A percentile compares a stretch with the other conserved stretches of the same genome.
These are phyloP conservation scores for Fusarium sacchari DNA, from an alignment of 2,329 filamentous ascomycete species.

Conservation along the genomic window DNA sequence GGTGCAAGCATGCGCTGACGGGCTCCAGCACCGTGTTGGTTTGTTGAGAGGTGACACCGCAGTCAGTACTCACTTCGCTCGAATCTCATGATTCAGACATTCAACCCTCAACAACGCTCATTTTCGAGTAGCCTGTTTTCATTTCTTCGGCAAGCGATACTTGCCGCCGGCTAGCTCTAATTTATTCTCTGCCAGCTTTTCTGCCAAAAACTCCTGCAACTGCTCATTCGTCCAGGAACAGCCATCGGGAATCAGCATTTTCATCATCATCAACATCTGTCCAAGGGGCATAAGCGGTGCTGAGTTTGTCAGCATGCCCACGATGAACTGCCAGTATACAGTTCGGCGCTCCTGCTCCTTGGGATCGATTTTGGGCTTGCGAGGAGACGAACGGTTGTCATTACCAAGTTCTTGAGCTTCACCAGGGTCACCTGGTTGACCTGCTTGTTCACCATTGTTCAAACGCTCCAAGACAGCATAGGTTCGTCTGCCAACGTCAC, in stretches of 20 bases:
- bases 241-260: slow-evolving; percentile 87
- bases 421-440: slow-evolving; percentile 47
- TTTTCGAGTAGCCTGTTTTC: slow-evolving; percentile 15
- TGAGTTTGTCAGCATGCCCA: slow-evolving; percentile 95
- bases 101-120: background rate
- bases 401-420: slow-evolving; percentile 38
- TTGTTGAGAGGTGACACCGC: slow-evolving; percentile 24
- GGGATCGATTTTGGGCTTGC: slow-evolving; percentile 67
- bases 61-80: slow-evolving; percentile 19
- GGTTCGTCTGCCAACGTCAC: slow-evolving; percentile 61
- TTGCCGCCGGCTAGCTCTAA: slow-evolving; percentile 76
- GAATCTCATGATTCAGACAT: slow-evolving; percentile 9
- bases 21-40: slow-evolving; percentile 10
- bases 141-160: slow-evolving; percentile 73
- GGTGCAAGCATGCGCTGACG: slow-evolving; percentile 7
- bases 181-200: slow-evolving; percentile 78
- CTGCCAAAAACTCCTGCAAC: slow-evolving; percentile 79
- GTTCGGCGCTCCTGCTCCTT: slow-evolving; percentile 69
- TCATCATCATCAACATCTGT: slow-evolving; percentile 93
- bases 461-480: slow-evolving; percentile 77
- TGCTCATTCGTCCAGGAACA: slow-evolving; percentile 93
- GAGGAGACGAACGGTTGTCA: slow-evolving; percentile 53
- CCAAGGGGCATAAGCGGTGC: slow-evolving; percentile 80
- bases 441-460: slow-evolving; percentile 49
- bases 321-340: slow-evolving; percentile 91